phyloP scores from a whole-genome alignment of 352 stramenopile species.

The Globisporangium carolinianum region DNA sequence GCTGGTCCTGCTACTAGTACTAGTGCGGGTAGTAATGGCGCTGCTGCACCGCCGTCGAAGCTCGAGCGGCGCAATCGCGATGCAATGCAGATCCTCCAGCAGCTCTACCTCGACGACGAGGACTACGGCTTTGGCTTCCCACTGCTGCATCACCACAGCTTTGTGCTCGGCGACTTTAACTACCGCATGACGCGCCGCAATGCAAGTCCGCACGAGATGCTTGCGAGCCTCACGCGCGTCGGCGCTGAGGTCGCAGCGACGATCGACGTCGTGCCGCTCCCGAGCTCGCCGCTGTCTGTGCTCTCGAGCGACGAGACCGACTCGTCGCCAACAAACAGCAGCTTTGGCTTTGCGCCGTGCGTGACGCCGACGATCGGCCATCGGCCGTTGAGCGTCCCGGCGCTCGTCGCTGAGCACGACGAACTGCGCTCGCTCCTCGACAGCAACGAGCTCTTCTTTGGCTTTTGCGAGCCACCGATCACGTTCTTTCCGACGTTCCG shows the following conservation, averaged over 20 bases:
- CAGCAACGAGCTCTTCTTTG: slow-evolving; percentile 69
- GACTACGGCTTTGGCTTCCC: slow-evolving; percentile 83
- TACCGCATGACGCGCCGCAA: slow-evolving; percentile 66
- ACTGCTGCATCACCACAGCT: slow-evolving; percentile 79
- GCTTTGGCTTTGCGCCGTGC: slow-evolving; percentile 29
- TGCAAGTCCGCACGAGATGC: slow-evolving; percentile 43
- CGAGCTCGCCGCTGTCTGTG: slow-evolving; percentile 3
- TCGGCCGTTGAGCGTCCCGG: slow-evolving; percentile 13
- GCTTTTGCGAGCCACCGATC: slow-evolving; percentile 69
- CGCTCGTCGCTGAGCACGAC: slow-evolving; percentile 61
- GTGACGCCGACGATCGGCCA: slow-evolving; percentile 35
- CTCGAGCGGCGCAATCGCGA: slow-evolving; percentile 75
- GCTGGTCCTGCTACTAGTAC: background rate
- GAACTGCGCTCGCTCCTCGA: slow-evolving; percentile 56
- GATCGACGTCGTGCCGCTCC: slow-evolving; percentile 11
- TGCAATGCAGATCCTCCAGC: slow-evolving; percentile 74
- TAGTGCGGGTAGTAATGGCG: background rate
- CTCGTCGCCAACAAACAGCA: slow-evolving; percentile 16
- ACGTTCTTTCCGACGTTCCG: slow-evolving; percentile 77
- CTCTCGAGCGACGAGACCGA: slow-evolving; percentile 13
- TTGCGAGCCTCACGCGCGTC: slow-evolving; percentile 23
- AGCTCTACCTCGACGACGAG: slow-evolving; percentile 74
- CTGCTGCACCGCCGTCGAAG: slow-evolving; percentile 41
- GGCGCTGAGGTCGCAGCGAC: slow-evolving; percentile 1
- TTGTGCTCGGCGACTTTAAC: slow-evolving; percentile 89